Evolutionary conservation across 768 basidiomycete species (phyloP), one percentile per base, ranked within the genome.

Genomic region (Amanita pallidorosea): DNA sequence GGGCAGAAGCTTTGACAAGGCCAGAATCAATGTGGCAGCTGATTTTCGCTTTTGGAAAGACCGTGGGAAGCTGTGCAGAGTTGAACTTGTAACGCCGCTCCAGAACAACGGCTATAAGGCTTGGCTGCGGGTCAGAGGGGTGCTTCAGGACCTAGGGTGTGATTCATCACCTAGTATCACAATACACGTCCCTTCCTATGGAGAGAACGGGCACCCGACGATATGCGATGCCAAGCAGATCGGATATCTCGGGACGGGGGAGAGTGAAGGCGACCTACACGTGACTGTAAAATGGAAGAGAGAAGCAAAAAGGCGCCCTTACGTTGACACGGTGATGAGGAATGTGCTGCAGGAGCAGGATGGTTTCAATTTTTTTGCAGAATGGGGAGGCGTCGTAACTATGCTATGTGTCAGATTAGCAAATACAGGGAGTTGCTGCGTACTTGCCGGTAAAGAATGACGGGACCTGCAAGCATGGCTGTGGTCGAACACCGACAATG

Each of bases 191-290:
- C 56, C 74, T 76, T 12, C 79, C 80, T 40, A 82, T 76, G 7
- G 79, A 76, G 7, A 80, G 68, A 20, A 82, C 66, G 8, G 80
- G 79, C 22, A 83, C 77, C 25, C 25, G 29, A 9, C 29, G 29
- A 29, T 82, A 81, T 22, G 65, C 64, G 9, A 82, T 63, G 3
- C 79, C 80, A 6, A 74, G 67, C 1, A 72, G 58, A 18, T 74
- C 71, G 45, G 76, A 70, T 45, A 82, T 70, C 58, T 77, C 80
- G 5, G 79, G 75, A 12, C 80, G 77, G 33, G 80, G 79, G 6
- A 77, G 67, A n/a, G 67, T 61, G 46, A 59, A 59, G 2, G 75
- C 65, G 13, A 81, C 75, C 79, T 53, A 8, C 9, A 47, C 20
- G 45, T 22, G 38, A 38, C 27, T 34, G 25, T 18, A 18, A 15